Evolutionary conservation across 2,329 filamentous ascomycete genomes (phyloP).

Genomic region (Pyricularia sp.): DNA sequence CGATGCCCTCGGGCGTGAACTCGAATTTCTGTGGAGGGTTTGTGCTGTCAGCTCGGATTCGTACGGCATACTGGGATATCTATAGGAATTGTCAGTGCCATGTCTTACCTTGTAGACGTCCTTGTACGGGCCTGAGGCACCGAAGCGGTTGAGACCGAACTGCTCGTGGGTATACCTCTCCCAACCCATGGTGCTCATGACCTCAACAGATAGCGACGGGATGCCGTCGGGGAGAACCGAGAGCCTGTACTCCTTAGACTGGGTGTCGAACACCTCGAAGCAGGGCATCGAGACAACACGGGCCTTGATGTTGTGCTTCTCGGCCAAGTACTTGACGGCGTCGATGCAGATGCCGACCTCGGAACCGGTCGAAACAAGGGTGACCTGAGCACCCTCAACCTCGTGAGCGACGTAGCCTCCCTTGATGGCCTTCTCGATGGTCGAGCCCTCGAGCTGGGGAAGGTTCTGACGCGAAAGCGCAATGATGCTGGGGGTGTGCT

Average conservation of each 20-base stretch:
- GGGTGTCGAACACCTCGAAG: constrained; percentile 90
- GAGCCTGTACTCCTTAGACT: constrained; percentile 89
- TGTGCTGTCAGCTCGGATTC: constrained; percentile 14
- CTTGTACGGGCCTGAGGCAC: constrained; percentile 94
- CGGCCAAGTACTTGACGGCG: constrained; percentile 78
- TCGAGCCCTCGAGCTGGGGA: constrained; percentile 90
- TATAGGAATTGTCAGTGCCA: background rate
- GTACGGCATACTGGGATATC: background rate
- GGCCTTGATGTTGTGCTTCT: constrained; percentile 75
- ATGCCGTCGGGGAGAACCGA: constrained; percentile 88
- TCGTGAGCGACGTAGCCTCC: constrained; percentile 89
- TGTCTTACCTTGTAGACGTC: constrained; percentile 74
- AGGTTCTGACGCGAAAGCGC: constrained; percentile 97
- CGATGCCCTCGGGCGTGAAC: constrained; percentile 92
- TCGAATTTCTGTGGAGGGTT: constrained; percentile 71
- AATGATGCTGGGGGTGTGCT: constrained; percentile 82
- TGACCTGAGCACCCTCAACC: constrained; percentile 70
- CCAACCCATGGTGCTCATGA: constrained; percentile 96
- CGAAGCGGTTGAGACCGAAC: constrained; percentile 98
- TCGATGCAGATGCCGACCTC: constrained; percentile 92
- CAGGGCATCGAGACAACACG: constrained; percentile 94
- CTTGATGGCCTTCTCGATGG: constrained; percentile 79
- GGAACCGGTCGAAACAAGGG: constrained; percentile 87
- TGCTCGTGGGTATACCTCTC: constrained; percentile 99
- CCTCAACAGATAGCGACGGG: constrained; percentile 85